These are phyloP conservation scores for Saccharomycopsis amapae DNA, from an alignment of 805 yeast genomes.

Conservation along the genomic window DNA sequence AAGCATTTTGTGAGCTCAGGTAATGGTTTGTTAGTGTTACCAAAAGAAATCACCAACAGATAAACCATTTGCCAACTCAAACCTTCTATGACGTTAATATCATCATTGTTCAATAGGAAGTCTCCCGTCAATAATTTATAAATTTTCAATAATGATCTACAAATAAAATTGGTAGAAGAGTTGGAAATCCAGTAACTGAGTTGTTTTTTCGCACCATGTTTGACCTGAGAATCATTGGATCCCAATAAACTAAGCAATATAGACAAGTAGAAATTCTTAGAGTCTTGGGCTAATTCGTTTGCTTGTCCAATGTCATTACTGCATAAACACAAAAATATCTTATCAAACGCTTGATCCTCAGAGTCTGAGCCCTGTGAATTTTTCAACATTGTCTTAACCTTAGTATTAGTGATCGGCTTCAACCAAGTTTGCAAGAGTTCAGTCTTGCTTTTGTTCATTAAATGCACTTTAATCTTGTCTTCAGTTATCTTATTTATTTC, in stretches of 20 bases:
- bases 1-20: constrained; percentile 29
- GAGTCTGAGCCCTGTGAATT: neutral
- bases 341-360: constrained; percentile 38
- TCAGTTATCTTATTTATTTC: constrained; percentile 24
- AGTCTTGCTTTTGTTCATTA: constrained; percentile 34
- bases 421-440: constrained; percentile 52
- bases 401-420: constrained; percentile 34
- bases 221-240: constrained; percentile 56
- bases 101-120: constrained; percentile 26
- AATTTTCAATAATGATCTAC: constrained; percentile 47
- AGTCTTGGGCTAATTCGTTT: constrained; percentile 47
- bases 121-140: constrained; percentile 60
- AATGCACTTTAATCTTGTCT: constrained; percentile 22
- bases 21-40: constrained; percentile 36
- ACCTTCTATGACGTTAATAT: constrained; percentile 34
- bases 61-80: constrained; percentile 64
- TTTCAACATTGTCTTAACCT: constrained; percentile 30
- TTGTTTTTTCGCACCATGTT: constrained; percentile 51
- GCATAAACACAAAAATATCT: constrained; percentile 42
- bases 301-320: constrained; percentile 59
- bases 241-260: constrained; percentile 62
- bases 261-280: constrained; percentile 64
- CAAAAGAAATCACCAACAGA: constrained; percentile 56
- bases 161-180: constrained; percentile 37
- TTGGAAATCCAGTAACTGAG: constrained; percentile 55